These are phyloP conservation scores for Pleurotus giganteus DNA, from an alignment of 768 basidiomycete genomes.

Conservation along the genomic window DNA sequence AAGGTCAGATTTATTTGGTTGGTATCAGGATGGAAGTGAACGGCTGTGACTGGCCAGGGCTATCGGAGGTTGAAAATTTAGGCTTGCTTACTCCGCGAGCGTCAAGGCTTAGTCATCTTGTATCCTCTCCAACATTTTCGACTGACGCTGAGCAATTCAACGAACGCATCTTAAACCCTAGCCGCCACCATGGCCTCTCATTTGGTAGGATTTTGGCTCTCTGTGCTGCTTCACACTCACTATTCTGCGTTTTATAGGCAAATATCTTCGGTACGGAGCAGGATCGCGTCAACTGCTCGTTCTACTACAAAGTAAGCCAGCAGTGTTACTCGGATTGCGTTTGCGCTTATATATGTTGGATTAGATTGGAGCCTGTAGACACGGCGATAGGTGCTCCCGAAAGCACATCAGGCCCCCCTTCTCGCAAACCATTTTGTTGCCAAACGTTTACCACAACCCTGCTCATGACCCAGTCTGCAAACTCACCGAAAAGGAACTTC, in stretches of 20 bases:
- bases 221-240: neutral
- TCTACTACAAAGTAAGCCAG: constrained; percentile 86
- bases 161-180: neutral
- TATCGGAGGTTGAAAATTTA: no score
- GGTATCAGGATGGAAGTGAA: no score
- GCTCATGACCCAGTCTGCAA: constrained; percentile 91
- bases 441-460: constrained; percentile 98
- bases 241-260: constrained; percentile 46
- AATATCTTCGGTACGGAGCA: constrained; percentile 96
- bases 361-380: constrained; percentile 96
- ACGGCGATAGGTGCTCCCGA: constrained; percentile 96
- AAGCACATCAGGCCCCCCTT: constrained; percentile 98
- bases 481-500: constrained; percentile 81
- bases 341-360: constrained; percentile 10
- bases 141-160: neutral
- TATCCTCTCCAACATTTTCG: neutral
- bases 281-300: constrained; percentile 97
- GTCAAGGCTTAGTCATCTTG: no score
- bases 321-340: constrained; percentile 1
- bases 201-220: constrained; percentile 47
- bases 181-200: constrained; percentile 61
- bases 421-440: constrained; percentile 93
- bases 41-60: no score
- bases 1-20: no score
- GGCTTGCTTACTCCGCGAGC: neutral